phyloP scores from a whole-genome alignment of 495 filamentous ascomycete genomes.

The Penicillium roqueforti region DNA sequence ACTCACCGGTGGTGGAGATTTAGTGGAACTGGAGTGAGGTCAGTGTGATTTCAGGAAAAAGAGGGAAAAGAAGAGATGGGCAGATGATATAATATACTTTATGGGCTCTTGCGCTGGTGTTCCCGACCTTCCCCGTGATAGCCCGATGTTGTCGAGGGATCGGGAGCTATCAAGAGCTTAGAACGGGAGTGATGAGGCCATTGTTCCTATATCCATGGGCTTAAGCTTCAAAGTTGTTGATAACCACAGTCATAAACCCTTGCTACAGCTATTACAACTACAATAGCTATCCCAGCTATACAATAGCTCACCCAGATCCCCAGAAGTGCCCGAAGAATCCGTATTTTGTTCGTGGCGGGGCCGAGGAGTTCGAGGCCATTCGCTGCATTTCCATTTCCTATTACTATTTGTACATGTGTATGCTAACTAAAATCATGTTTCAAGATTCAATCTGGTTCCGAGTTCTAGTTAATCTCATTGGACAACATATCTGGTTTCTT shows the following conservation, averaged over 20 bases:
- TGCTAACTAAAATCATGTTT: not conserved
- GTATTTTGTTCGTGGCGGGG: constrained; percentile 43
- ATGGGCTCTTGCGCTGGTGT: too few species aligned
- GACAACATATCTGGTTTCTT: too few species aligned
- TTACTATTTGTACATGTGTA: not conserved
- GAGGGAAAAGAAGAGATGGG: not conserved
- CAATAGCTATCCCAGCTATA: not conserved
- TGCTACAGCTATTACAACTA: not conserved
- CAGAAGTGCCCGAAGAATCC: constrained; percentile 26
- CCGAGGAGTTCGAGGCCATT: constrained; percentile 29
- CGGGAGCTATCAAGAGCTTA: not conserved
- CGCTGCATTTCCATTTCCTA: constrained; percentile 17
- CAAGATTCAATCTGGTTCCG: not conserved
- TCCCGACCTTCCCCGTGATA: constrained; percentile 7
- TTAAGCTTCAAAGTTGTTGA: not conserved
- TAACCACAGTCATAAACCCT: not conserved
- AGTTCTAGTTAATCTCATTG: too few species aligned
- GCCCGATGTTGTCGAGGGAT: not conserved
- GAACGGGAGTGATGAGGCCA: not conserved
- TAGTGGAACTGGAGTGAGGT: constrained; percentile 20
- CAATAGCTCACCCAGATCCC: not conserved
- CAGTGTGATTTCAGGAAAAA: constrained; percentile 22
- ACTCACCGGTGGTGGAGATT: constrained; percentile 26
- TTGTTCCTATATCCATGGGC: not conserved
- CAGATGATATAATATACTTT: constrained; percentile 5